Evolutionary conservation across 2,329 filamentous ascomycete genomes (phyloP).

Genomic region (Diaporthe longicolla): DNA sequence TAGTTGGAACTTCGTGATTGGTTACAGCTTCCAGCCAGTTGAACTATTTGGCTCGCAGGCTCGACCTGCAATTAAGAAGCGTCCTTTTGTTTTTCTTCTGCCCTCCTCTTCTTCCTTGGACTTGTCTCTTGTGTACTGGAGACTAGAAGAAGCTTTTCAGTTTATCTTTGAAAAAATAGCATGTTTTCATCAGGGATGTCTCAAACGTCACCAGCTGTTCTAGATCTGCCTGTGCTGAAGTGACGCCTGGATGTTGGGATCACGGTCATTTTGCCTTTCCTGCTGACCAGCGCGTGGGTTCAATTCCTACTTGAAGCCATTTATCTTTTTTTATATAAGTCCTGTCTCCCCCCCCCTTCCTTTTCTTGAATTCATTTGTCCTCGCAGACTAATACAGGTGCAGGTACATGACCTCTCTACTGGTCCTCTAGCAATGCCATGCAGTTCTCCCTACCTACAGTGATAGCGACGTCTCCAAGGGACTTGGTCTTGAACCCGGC

Average conservation of each 20-base stretch:
- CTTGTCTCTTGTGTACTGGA: not conserved
- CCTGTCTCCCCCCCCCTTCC: too few species aligned
- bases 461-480: constrained; percentile 38
- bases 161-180: not conserved
- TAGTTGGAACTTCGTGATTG: not conserved
- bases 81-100: not conserved
- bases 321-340: not conserved
- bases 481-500: constrained; percentile 40
- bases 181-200: not conserved
- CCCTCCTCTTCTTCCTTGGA: not conserved
- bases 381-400: not conserved
- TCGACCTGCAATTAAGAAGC: constrained; percentile 22
- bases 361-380: not conserved
- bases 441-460: constrained; percentile 41
- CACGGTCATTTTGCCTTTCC: not conserved
- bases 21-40: constrained; percentile 24
- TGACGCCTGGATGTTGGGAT: not conserved
- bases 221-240: too few species aligned
- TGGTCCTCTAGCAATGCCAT: constrained; percentile 31
- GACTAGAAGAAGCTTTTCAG: not conserved
- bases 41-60: constrained; percentile 21
- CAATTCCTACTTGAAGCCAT: not conserved
- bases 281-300: not conserved
- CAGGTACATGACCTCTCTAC: not conserved
- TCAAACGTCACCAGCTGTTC: not conserved